A percentile compares a stretch with the other conserved stretches of the same genome.
Evolutionary conservation across 2,329 filamentous ascomycete species (phyloP).

Genomic region (Zasmidium angulare): DNA sequence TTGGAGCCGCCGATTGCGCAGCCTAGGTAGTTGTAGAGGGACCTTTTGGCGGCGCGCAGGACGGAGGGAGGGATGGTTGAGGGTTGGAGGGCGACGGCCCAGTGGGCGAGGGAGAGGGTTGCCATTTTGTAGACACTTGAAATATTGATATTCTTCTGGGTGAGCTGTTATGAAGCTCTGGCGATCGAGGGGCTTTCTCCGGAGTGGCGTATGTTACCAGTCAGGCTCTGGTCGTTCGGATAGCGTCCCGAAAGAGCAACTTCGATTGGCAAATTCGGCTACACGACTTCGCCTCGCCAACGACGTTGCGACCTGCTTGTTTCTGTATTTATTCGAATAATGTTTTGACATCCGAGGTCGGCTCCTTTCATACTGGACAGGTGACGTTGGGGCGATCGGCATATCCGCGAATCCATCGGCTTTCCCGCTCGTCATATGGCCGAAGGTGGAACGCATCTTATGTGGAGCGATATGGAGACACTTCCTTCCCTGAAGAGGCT

Average conservation of each 20-base stretch:
- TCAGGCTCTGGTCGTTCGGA: too few relatives aligned
- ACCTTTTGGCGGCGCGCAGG: conserved; percentile 45
- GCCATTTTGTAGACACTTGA: conserved; percentile 39
- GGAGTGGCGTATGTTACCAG: too few relatives aligned
- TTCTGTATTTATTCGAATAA: neutral
- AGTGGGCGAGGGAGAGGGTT: conserved; percentile 49
- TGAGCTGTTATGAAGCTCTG: too few relatives aligned
- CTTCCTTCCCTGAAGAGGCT: too few relatives aligned
- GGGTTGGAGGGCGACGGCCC: conserved; percentile 46
- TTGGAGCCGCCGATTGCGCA: conserved; percentile 53
- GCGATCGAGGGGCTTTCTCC: too few relatives aligned
- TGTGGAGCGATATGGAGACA: too few relatives aligned
- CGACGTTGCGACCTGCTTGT: too few relatives aligned
- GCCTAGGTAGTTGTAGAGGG: conserved; percentile 56
- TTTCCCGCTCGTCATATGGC: neutral
- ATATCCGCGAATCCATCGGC: neutral
- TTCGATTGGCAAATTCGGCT: too few relatives aligned
- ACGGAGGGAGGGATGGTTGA: conserved; percentile 44
- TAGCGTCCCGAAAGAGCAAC: too few relatives aligned
- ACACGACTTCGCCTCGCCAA: too few relatives aligned
- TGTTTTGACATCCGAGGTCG: neutral
- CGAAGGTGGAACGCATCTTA: neutral
- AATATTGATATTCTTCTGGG: too few relatives aligned
- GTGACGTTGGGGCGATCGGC: neutral
- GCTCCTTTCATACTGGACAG: neutral